Percentiles rank a stretch among this genome's conserved stretches.
phyloP scores from a whole-genome alignment of 768 basidiomycete genomes.

The Dendrothele bispora region DNA sequence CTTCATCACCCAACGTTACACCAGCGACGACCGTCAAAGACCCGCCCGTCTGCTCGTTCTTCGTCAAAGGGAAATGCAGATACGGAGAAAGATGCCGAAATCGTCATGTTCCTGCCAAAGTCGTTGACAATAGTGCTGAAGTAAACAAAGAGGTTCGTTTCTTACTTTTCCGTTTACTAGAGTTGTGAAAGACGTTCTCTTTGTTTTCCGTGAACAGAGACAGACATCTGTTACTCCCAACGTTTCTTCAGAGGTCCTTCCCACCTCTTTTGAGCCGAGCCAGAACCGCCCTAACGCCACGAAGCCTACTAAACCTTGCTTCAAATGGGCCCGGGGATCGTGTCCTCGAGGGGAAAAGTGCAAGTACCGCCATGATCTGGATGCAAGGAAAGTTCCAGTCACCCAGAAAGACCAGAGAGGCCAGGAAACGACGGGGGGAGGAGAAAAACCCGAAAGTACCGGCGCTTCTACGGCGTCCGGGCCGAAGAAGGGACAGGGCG shows the following conservation, averaged over 20 bases:
- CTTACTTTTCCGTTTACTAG: not conserved
- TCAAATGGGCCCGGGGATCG: too few species aligned
- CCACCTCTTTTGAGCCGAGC: not conserved
- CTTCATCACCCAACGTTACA: not conserved
- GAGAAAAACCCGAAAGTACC: conserved; percentile 2
- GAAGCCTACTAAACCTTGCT: too few species aligned
- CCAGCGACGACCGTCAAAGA: not conserved
- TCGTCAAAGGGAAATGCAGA: conserved; percentile 6
- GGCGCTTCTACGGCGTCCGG: not conserved
- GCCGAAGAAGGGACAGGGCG: conserved; percentile 15
- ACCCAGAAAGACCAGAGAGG: not conserved
- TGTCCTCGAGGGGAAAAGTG: too few species aligned
- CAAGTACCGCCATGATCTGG: too few species aligned
- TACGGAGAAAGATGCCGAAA: conserved; percentile 4
- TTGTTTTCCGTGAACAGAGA: not conserved
- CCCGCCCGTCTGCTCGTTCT: conserved; percentile 1
- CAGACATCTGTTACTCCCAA: not conserved
- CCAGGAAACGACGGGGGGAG: not conserved
- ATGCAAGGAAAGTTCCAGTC: not conserved
- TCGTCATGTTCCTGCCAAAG: conserved; percentile 1
- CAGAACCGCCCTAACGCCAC: too few species aligned
- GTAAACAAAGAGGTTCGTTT: not conserved
- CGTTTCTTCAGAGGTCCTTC: not conserved
- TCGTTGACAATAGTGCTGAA: too few species aligned
- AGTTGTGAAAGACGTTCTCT: not conserved